Evolutionary conservation across 441 rosid genomes (phyloP).

Genomic region (Populus hybrid): DNA sequence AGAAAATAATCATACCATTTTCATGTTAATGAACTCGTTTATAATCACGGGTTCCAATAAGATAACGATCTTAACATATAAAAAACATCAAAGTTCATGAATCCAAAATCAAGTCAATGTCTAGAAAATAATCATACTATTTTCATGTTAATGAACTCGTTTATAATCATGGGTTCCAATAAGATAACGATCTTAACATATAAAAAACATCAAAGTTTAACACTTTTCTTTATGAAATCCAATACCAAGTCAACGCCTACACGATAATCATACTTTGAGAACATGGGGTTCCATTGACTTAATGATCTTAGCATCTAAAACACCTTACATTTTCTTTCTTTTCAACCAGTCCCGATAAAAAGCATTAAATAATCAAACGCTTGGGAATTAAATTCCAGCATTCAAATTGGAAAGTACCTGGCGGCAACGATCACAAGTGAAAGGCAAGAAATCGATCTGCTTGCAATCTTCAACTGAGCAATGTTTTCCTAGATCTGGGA

Average conservation of each 20-base stretch:
- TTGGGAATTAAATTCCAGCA: neutral
- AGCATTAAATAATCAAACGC: too few species aligned
- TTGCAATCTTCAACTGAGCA: constrained; percentile 72
- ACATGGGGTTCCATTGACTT: neutral
- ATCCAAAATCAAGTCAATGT: too few species aligned
- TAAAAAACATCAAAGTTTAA: neutral
- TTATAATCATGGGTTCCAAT: neutral
- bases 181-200: neutral
- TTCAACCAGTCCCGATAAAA: neutral
- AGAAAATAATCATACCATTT: neutral
- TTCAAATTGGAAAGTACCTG: constrained; percentile 35
- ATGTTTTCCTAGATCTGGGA: constrained; percentile 96
- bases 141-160: neutral
- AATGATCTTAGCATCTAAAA: neutral
- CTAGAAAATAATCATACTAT: neutral
- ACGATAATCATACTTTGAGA: neutral
- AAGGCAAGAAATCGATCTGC: constrained; percentile 89
- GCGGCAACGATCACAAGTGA: constrained; percentile 88
- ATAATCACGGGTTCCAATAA: neutral
- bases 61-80: neutral
- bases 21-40: neutral
- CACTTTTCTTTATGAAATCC: neutral
- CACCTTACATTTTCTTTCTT: neutral
- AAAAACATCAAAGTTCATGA: neutral
- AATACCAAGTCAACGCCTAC: neutral